A percentile compares a stretch with the other conserved stretches of the same genome.
Evolutionary conservation across 306 rosid genomes (phyloP).

Genomic region (Prunus salicina): DNA sequence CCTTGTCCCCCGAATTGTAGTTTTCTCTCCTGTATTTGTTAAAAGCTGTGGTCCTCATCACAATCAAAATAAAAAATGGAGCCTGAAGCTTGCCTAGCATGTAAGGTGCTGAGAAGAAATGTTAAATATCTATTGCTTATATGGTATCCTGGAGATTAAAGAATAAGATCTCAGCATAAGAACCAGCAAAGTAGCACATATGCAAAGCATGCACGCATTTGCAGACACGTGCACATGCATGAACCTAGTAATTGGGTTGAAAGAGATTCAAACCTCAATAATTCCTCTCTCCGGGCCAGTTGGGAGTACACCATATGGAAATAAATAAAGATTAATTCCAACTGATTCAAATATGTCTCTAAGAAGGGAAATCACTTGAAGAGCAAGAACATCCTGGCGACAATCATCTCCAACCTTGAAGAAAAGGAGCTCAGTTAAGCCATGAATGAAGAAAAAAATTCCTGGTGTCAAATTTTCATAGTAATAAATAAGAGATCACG

Average conservation of each 20-base stretch:
- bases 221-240: background rate
- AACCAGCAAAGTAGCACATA: background rate
- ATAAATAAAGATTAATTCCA: conserved; percentile 85
- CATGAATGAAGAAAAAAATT: conserved; percentile 14
- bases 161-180: background rate
- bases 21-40: background rate
- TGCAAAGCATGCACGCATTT: background rate
- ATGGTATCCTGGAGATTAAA: background rate
- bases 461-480: background rate
- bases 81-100: background rate
- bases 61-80: background rate
- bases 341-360: conserved; percentile 92
- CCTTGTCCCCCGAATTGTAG: background rate
- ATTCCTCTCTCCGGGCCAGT: conserved; percentile 97
- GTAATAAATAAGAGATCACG: background rate
- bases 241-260: conserved; percentile 7
- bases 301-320: conserved; percentile 95
- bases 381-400: conserved; percentile 99
- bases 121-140: background rate
- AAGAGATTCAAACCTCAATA: conserved; percentile 61
- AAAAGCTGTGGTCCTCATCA: background rate
- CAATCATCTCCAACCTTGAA: conserved; percentile 98
- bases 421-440: conserved; percentile 30
- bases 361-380: conserved; percentile 94
- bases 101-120: background rate